A percentile compares a stretch with the other conserved stretches of the same genome.
Evolutionary conservation across 2,329 filamentous ascomycete genomes (phyloP).

Genomic region (Fonsecaea nubica): DNA sequence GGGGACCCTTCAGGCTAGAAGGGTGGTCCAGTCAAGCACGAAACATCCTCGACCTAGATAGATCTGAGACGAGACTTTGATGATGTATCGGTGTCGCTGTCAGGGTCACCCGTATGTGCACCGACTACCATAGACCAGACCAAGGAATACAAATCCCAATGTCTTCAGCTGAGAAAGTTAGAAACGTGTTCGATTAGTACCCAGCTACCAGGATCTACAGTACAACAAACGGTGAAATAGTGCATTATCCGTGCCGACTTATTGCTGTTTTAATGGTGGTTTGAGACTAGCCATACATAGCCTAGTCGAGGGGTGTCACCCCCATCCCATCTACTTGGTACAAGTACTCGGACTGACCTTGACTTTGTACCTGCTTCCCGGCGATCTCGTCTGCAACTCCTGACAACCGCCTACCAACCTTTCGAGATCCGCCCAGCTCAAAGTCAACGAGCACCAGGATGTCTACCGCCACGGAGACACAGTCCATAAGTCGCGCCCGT

Average conservation of each 20-base stretch:
- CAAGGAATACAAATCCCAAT: not conserved
- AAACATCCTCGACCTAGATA: not conserved
- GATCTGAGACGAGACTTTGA: not conserved
- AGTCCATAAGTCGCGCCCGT: slow-evolving; percentile 23
- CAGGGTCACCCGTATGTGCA: not conserved
- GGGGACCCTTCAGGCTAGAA: not conserved
- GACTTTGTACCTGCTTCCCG: not conserved
- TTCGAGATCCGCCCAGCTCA: not conserved
- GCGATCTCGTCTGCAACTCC: not conserved
- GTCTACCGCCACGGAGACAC: slow-evolving; percentile 33
- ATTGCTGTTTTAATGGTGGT: not conserved
- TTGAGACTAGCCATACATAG: not conserved
- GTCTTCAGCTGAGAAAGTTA: not conserved
- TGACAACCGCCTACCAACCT: not conserved
- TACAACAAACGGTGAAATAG: not conserved
- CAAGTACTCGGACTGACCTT: not conserved
- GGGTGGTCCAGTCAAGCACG: not conserved
- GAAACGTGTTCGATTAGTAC: not conserved
- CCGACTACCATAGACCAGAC: not conserved
- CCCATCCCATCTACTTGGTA: not conserved
- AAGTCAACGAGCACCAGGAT: slow-evolving; percentile 12
- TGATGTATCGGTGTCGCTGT: not conserved
- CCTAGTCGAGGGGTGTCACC: not conserved
- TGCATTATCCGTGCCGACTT: no score
- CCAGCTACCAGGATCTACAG: not conserved